Evolutionary conservation across 2,329 filamentous ascomycete genomes (phyloP), one percentile per base, ranked within the genome.

Genomic region (Cladorrhinum sp.): DNA sequence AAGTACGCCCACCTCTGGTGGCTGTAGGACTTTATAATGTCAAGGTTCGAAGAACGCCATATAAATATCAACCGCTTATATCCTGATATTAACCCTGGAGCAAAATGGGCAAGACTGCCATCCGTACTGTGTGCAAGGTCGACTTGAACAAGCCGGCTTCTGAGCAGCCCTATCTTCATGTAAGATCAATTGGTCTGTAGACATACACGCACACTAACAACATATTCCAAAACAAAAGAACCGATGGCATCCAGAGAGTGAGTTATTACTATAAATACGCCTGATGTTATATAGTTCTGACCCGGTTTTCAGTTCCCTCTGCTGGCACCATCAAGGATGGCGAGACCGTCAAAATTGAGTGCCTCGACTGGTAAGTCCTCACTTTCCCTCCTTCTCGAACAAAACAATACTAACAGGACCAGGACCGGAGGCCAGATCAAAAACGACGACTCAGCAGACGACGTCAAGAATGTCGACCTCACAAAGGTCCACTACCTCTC

Each of bases 331-430:
- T 97, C 69, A 87, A 89, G 68, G 87, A 93, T 70, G 88, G 88
- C 27, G 93, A 96, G 76, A 90, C 90, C 0, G 92, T 96, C 66
- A 96, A 96, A 76, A 96, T 96, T 66, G 91, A 96, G 79, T 96
- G 93, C 70, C 79, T 95, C 7, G 91, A 96, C 76, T 96, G 91
- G 86, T 74, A 68, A 61, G 66, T 56, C n/a, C 2, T 45, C 41
- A 12, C 18, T 13, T 16, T n/a, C 29, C 48, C 3, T 45, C 23
- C 38, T 2, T 18, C 24, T 56, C 61, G n/a, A 51, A 4, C 10
- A n/a, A 20, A 2, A 18, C 3, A 59, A 29, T 29, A 36, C 41
- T 18, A 45, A 45, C 16, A 45, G 16, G 18, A 7, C 41, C 41
- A 82, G 81, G 81, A 87, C 85, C 4, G 85, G 86, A 22, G 92